Evolutionary conservation across 2,329 filamentous ascomycete species (phyloP), one percentile per base, ranked within the genome.

Genomic region (Cercospora sojina): DNA sequence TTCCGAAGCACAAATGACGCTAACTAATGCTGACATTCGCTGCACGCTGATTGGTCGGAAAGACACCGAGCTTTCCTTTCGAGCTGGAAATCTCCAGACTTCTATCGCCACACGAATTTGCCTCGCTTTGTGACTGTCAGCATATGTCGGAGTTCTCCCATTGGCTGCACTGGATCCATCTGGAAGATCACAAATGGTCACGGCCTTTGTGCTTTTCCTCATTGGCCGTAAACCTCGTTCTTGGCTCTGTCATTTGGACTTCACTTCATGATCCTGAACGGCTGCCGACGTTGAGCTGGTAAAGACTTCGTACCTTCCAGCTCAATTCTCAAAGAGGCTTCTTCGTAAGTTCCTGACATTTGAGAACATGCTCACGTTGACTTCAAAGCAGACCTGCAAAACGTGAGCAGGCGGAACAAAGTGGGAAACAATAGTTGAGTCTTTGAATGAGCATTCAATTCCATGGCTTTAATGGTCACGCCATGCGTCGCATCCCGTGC

Each of bases 1-100:
- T 51, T 53, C 25, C 12, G 49, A 47, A n/a, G 49, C 49, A 29
- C 31, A 63, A 56, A 63, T 63, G 51, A 63, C 60, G 60, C 60
- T 56, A 55, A 53, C 60, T 56, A 55, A 53, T 59, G 62, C 56
- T 64, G 55, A 64, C 62, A 64, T 47, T 64, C 6, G n/a, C 41
- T 38, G n/a, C 7, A 12, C 31, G 29, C 20, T 64, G 62, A 64
- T 64, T 64, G 62, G 62, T 38, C 57, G n/a, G 6, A 51, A 25
- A 49, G 25, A 18, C 35, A 35, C 27, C 41, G 25, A 55, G 41
- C 18, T 9, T 53, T 58, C 27, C 25, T 20, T 53, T 41, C 55
- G 35, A 16, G 47, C 18, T 43, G 29, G 13, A 63, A 29, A 64
- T 59, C 62, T 64, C 13, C 51, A 64, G 55, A 59, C 18, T 20